These are phyloP conservation scores for Sextonia rubra DNA, from an alignment of 164 flowering plant genomes.

Conservation along the genomic window DNA sequence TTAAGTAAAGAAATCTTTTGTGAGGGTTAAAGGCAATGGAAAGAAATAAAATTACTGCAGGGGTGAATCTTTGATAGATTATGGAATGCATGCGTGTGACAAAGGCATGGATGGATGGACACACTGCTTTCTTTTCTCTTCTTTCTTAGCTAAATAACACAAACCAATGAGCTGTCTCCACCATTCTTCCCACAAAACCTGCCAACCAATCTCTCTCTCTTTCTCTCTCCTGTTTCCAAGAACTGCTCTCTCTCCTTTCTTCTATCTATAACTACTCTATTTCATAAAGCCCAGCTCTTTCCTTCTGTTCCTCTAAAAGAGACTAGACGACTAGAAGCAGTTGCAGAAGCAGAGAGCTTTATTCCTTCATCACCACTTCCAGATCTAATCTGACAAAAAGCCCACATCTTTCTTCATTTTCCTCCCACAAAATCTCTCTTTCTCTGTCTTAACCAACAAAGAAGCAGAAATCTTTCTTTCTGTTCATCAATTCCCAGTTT, in stretches of 20 bases:
- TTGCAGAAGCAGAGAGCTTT: neutral
- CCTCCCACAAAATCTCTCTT: neutral
- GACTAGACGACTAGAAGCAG: neutral
- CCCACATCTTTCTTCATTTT: neutral
- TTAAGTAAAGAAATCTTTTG: too few species aligned
- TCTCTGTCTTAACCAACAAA: neutral
- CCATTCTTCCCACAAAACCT: neutral
- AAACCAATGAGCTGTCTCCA: constrained; percentile 5
- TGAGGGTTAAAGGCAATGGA: too few species aligned
- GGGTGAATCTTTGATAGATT: too few species aligned
- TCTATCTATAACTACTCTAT: neutral
- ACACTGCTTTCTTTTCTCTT: too few species aligned
- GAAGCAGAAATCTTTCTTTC: neutral
- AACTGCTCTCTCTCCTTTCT: neutral
- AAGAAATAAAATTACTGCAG: too few species aligned
- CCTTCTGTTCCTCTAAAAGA: too few species aligned
- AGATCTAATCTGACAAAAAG: neutral
- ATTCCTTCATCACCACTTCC: neutral
- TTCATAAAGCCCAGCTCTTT: too few species aligned
- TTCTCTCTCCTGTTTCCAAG: neutral
- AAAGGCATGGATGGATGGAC: too few species aligned
- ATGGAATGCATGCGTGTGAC: too few species aligned
- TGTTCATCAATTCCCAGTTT: neutral
- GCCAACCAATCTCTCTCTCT: neutral
- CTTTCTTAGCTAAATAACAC: too few species aligned